phyloP scores from a whole-genome alignment of 305 asterid genomes.

The Caryopteris hybrid region DNA sequence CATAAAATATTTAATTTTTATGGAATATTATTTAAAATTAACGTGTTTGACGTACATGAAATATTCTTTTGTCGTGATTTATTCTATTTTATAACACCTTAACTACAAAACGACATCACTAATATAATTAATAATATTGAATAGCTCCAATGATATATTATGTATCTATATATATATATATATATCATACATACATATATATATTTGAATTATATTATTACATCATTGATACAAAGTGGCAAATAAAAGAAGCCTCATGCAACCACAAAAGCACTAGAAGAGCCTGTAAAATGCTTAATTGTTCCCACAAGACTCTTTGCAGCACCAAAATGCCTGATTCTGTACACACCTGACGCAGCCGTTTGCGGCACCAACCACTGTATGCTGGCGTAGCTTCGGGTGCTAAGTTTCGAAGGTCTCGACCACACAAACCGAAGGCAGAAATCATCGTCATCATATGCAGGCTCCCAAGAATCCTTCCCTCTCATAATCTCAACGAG shows the following conservation, averaged over 20 bases:
- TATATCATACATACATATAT: too few relatives aligned
- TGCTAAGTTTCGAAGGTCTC: conserved; percentile 73
- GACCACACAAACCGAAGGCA: conserved; percentile 90
- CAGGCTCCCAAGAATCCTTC: conserved; percentile 73
- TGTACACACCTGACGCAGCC: conserved; percentile 75
- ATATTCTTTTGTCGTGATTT: too few relatives aligned
- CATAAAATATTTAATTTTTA: too few relatives aligned
- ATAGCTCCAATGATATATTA: too few relatives aligned
- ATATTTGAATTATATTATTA: not conserved
- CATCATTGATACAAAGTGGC: not conserved
- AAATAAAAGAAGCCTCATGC: conserved; percentile 20
- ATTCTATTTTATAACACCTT: too few relatives aligned
- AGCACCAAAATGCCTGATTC: conserved; percentile 92
- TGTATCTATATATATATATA: too few relatives aligned
- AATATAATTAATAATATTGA: too few relatives aligned
- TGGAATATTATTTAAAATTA: too few relatives aligned
- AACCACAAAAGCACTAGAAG: conserved; percentile 92
- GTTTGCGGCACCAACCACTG: conserved; percentile 77
- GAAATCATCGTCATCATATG: conserved; percentile 84
- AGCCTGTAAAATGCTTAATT: conserved; percentile 76
- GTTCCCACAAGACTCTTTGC: conserved; percentile 69
- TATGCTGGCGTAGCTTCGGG: conserved; percentile 68
- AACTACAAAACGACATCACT: too few relatives aligned
- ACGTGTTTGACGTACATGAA: too few relatives aligned
- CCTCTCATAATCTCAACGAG: conserved; percentile 79